A percentile compares a stretch with the other conserved stretches of the same genome.
These are phyloP conservation scores for Amaranthus cruentus DNA, from an alignment of 148 eudicot genomes.

Conservation along the genomic window DNA sequence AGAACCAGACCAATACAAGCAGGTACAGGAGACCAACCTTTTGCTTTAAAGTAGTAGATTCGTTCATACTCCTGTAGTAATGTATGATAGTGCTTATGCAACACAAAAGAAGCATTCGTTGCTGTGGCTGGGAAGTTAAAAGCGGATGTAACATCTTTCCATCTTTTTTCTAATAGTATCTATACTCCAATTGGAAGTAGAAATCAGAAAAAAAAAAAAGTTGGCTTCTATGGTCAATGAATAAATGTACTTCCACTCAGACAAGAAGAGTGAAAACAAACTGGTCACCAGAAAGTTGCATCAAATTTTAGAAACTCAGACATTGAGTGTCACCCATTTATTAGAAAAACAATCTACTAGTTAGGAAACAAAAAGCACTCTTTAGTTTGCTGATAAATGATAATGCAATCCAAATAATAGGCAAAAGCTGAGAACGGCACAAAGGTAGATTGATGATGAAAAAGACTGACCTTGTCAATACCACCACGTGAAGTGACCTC, in stretches of 20 bases:
- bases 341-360: too few species aligned
- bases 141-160: slow-evolving; percentile 80
- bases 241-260: not conserved
- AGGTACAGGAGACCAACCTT: slow-evolving; percentile 46
- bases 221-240: not conserved
- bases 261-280: not conserved
- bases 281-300: not conserved
- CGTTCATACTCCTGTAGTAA: slow-evolving; percentile 73
- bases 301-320: not conserved
- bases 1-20: slow-evolving; percentile 23
- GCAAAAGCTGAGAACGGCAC: not conserved
- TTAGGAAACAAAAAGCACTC: too few species aligned
- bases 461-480: slow-evolving; percentile 52
- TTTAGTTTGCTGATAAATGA: too few species aligned
- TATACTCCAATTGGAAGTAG: slow-evolving; percentile 23
- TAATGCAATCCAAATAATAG: too few species aligned
- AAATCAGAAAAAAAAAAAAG: not conserved
- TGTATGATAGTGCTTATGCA: slow-evolving; percentile 73
- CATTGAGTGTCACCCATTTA: too few species aligned
- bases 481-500: slow-evolving; percentile 99
- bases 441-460: not conserved
- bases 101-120: slow-evolving; percentile 87
- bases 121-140: slow-evolving; percentile 91
- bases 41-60: slow-evolving; percentile 71
- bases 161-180: slow-evolving; percentile 65